Percentiles rank a stretch among this genome's conserved stretches.
phyloP scores from a whole-genome alignment of 306 rosid species.

The Neltuma alba region DNA sequence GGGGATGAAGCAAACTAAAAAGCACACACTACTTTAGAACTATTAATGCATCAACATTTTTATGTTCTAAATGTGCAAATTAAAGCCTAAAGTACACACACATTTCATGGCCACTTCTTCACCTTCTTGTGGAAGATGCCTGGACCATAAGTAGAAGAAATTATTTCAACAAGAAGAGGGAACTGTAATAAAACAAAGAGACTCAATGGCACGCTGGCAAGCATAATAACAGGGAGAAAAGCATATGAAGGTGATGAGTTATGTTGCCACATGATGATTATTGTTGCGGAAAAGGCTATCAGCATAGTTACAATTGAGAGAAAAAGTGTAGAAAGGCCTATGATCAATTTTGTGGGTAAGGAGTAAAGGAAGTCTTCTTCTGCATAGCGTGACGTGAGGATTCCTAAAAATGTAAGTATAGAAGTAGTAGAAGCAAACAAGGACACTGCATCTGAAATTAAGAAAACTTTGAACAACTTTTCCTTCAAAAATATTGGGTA shows the following conservation, averaged over 20 bases:
- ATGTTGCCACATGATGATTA: neutral
- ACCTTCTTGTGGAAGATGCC: neutral
- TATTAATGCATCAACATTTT: no score
- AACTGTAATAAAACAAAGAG: neutral
- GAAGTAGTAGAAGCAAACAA: neutral
- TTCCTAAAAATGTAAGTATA: neutral
- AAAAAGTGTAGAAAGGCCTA: neutral
- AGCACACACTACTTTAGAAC: no score
- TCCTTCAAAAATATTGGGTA: neutral
- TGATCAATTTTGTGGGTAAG: neutral
- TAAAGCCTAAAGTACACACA: no score
- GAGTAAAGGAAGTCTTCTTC: neutral
- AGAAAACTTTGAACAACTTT: neutral
- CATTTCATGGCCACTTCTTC: neutral
- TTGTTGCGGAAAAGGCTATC: neutral
- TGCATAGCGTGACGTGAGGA: neutral
- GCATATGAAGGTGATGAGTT: neutral
- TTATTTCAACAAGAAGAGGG: neutral
- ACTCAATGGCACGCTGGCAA: neutral
- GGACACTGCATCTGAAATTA: neutral
- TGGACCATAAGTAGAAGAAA: neutral
- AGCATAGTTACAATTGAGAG: neutral
- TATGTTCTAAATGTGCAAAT: no score
- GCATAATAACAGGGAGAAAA: neutral
- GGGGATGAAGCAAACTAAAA: no score